These are phyloP conservation scores for Fennellomyces sp. DNA, from an alignment of 371 early-diverging fungal species.

Conservation along the genomic window DNA sequence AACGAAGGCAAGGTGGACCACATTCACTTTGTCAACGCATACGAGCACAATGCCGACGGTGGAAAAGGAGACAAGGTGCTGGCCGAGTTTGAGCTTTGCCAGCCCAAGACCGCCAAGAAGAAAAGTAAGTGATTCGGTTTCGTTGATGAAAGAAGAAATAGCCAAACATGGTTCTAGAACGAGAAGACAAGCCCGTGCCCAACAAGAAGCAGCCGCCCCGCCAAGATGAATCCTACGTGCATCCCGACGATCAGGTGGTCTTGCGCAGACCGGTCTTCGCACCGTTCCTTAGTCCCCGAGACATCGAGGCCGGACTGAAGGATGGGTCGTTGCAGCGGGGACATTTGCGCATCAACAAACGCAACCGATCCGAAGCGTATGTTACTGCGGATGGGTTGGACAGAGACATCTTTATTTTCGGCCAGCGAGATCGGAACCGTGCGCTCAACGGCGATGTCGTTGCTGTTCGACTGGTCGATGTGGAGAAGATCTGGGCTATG, in stretches of 20 bases:
- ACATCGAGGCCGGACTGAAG: conserved; percentile 14
- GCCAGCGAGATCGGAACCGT: conserved; percentile 68
- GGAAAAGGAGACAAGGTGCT: too few species aligned
- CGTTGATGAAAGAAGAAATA: too few species aligned
- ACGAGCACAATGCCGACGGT: too few species aligned
- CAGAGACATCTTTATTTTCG: conserved; percentile 62
- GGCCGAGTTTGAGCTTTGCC: too few species aligned
- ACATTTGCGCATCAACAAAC: conserved; percentile 67
- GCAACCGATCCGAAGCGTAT: conserved; percentile 67
- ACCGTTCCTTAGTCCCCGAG: conserved; percentile 24
- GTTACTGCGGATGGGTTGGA: conserved; percentile 50
- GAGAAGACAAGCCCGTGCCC: too few species aligned
- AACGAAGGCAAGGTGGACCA: neutral
- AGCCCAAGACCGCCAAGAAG: too few species aligned
- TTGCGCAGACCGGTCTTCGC: conserved; percentile 18
- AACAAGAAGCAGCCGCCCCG: too few species aligned
- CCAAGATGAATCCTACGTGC: too few species aligned
- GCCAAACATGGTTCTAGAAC: too few species aligned
- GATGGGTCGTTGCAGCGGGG: conserved; percentile 40
- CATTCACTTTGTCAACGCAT: neutral
- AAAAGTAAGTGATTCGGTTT: too few species aligned
- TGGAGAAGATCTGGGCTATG: conserved; percentile 38
- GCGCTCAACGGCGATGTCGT: conserved; percentile 80
- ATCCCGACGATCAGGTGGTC: too few species aligned
- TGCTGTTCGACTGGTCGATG: conserved; percentile 57